Conservation (phyloP, 2,329 filamentous ascomycete genomes). For the Trichoderma cornu-damae region DNA sequence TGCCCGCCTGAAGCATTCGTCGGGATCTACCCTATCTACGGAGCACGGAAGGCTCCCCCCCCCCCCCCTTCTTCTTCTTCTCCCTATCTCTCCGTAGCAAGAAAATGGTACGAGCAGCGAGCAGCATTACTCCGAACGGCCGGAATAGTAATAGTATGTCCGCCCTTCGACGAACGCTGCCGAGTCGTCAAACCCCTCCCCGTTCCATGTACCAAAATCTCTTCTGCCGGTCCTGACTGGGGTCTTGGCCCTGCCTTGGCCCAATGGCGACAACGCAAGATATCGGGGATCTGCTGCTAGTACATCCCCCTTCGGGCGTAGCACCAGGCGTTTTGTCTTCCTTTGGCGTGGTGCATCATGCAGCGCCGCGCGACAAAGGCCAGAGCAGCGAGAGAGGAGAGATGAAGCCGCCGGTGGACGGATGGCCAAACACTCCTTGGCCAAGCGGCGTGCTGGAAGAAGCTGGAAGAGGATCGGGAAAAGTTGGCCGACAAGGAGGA, state of each 20-base stretch:
- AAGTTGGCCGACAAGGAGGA: neutral
- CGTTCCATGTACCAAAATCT: conserved; percentile 2
- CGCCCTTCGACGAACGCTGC: too few species aligned
- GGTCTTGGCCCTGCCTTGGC: neutral
- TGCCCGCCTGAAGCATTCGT: neutral
- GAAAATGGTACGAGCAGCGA: neutral
- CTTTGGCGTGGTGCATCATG: conserved; percentile 18
- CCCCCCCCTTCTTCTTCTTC: neutral
- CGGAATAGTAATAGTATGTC: too few species aligned
- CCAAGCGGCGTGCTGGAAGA: neutral
- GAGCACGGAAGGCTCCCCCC: neutral
- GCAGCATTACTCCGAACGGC: neutral
- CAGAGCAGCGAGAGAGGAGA: neutral
- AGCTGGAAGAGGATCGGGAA: neutral
- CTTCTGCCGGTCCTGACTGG: conserved; percentile 6
- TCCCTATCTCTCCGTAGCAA: neutral
- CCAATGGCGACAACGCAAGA: conserved; percentile 3
- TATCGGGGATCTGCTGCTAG: conserved; percentile 8
- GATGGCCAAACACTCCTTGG: neutral
- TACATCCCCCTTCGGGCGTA: conserved; percentile 13
- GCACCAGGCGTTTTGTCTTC: conserved; percentile 7
- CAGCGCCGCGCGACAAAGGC: too few species aligned
- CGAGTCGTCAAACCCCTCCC: neutral
- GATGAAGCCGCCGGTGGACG: neutral
- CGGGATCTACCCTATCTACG: too few species aligned